Base-by-base conservation (phyloP, 176 grass and related monocot genomes). In the Oryza glaberrima region DNA sequence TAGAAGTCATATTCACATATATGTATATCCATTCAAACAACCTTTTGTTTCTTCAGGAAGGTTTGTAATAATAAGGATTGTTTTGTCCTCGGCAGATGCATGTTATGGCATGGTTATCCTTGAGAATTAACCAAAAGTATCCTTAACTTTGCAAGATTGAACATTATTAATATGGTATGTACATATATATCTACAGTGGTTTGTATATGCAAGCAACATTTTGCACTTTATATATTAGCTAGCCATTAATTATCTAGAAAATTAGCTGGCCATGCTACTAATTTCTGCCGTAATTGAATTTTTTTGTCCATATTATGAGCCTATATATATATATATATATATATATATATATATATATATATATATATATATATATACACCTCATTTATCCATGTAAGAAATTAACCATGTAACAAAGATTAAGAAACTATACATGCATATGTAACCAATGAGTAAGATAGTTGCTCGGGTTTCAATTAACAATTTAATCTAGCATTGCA, bases 111-210 rank as follows among this genome's bases (percentile, higher is more conserved):
- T 67, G 51, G 26, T 69, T 52, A 40, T 72, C 45, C 51, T 36
- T 63, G 56, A 38, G 22, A 58, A 69, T 35, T 67, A 67, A 84
- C n/a, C 1, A 58, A 84, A 65, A 77, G 20, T 22, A 11, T 69
- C 22, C 14, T 5, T 5, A 77, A 12, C 34, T 76, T 45, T 75
- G 16, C 16, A 72, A 35, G 52, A 25, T 56, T 34, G 10, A 66
- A 20, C 8, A 41, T 23, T n/a, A 41, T 48, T 41, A 63, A 0
- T 47, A 72, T 47, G n/a, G 15, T 64, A 12, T 46, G 23, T 45
- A 22, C 25, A 44, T 20, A 0, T n/a, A 8, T 28, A 2, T 72
- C 64, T 60, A 72, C 45, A 82, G 28, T 32, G 11, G 13, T 43
- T 45, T 73, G 67, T 30, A 67, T 47, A 30, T 15, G 12, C n/a